These are phyloP conservation scores for Diaporthe humulicola DNA, from an alignment of 2,329 filamentous ascomycete genomes.

Conservation along the genomic window DNA sequence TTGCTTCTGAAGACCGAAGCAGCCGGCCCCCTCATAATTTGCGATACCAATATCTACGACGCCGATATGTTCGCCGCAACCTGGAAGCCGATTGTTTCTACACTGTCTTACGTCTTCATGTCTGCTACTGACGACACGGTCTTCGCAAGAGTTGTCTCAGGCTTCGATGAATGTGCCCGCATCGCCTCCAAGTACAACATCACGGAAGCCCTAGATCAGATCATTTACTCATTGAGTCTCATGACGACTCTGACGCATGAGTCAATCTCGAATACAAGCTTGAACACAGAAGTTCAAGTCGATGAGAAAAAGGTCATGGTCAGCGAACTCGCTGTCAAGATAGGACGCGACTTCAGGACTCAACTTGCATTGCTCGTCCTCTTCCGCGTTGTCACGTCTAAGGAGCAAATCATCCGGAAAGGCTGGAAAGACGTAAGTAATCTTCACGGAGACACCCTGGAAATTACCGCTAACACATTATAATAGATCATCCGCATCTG, in stretches of 20 bases:
- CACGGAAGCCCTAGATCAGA: conserved; percentile 90
- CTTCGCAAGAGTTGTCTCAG: conserved; percentile 91
- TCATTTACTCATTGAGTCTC: conserved; percentile 88
- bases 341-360: conserved; percentile 92
- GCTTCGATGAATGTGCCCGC: conserved; percentile 95
- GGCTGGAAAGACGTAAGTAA: conserved; percentile 84
- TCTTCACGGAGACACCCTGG: not conserved
- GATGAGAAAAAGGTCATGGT: conserved; percentile 97
- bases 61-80: conserved; percentile 97
- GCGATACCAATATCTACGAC: conserved; percentile 94
- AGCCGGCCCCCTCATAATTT: conserved; percentile 80
- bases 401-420: conserved; percentile 80
- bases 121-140: conserved; percentile 97
- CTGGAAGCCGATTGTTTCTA: conserved; percentile 95
- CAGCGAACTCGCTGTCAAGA: conserved; percentile 95
- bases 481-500: conserved; percentile 87
- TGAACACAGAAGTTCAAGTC: conserved; percentile 96
- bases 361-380: conserved; percentile 95
- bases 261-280: conserved; percentile 80
- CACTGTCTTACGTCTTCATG: conserved; percentile 98
- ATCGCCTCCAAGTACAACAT: conserved; percentile 89
- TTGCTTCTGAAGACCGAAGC: conserved; percentile 86
- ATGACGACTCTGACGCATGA: conserved; percentile 90
- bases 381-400: conserved; percentile 90
- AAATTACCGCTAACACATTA: conserved; percentile 52